Evolutionary conservation across 2,329 filamentous ascomycete genomes (phyloP).

Genomic region (Nigrospora oryzae): DNA sequence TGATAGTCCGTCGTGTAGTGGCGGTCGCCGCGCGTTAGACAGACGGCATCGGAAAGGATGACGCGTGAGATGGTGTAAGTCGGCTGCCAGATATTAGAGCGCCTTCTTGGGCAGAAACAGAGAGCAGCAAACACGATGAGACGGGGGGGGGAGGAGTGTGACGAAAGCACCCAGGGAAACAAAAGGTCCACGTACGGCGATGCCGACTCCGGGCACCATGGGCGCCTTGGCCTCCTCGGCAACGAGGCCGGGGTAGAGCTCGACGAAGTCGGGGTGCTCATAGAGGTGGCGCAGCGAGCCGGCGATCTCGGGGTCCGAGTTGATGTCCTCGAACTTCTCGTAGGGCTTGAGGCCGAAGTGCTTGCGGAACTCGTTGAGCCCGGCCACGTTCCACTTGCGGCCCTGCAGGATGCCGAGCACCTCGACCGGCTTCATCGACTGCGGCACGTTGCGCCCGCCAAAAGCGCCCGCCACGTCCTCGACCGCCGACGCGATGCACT

Average conservation of each 20-base stretch:
- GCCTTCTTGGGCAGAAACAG: no score
- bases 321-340: constrained; percentile 6
- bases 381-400: constrained; percentile 1
- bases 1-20: constrained; percentile 57
- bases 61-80: constrained; percentile 46
- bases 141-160: constrained; percentile 3
- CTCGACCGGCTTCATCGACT: constrained; percentile 5
- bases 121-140: no score
- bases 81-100: constrained; percentile 27
- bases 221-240: constrained; percentile 8
- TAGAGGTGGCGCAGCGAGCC: constrained; percentile 8
- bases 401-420: constrained; percentile 5
- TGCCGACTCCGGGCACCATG: constrained; percentile 26
- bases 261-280: constrained; percentile 9
- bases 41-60: constrained; percentile 53
- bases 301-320: constrained; percentile 3
- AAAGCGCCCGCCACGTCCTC: constrained; percentile 6
- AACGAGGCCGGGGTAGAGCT: constrained; percentile 9
- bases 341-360: constrained; percentile 6
- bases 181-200: constrained; percentile 33
- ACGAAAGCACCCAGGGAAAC: constrained; percentile 34
- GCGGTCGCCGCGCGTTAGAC: constrained; percentile 53
- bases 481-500: constrained; percentile 64
- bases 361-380: constrained; percentile 3
- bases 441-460: constrained; percentile 4